A percentile compares a stretch with the other conserved stretches of the same genome.
Conservation (phyloP, 2,329 filamentous ascomycete species). For the Talaromyces verruculosus region DNA sequence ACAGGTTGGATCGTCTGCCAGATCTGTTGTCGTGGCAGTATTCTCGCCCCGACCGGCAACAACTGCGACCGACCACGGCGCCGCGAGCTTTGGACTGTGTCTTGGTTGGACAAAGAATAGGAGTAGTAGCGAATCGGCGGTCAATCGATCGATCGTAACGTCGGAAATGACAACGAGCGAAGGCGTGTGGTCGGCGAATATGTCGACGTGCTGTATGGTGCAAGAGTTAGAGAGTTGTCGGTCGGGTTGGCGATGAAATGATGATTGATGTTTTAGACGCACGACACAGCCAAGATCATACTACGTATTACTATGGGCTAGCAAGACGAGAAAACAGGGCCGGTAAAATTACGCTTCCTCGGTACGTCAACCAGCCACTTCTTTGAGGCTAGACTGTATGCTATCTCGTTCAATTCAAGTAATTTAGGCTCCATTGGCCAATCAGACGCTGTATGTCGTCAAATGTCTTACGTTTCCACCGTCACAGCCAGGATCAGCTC, state of each 20-base stretch:
- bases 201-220: neutral
- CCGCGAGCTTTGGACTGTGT: neutral
- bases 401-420: neutral
- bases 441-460: neutral
- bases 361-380: neutral
- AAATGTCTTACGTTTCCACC: neutral
- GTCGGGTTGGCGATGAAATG: slow-evolving; percentile 1
- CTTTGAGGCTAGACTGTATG: slow-evolving; percentile 1
- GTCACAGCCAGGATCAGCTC: neutral
- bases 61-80: slow-evolving; percentile 15
- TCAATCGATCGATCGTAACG: neutral
- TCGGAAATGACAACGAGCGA: neutral
- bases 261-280: slow-evolving; percentile 7
- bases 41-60: slow-evolving; percentile 13
- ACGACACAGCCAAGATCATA: neutral
- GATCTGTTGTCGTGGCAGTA: neutral
- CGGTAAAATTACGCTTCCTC: neutral
- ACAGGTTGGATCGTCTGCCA: neutral
- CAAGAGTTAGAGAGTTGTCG: neutral
- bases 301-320: neutral
- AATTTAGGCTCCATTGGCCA: neutral
- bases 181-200: neutral
- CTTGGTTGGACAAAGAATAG: neutral
- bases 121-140: neutral
- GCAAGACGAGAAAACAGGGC: neutral